Evolutionary conservation across 202 grass and related monocot genomes (phyloP).

Genomic region (Eragrostis tef): DNA sequence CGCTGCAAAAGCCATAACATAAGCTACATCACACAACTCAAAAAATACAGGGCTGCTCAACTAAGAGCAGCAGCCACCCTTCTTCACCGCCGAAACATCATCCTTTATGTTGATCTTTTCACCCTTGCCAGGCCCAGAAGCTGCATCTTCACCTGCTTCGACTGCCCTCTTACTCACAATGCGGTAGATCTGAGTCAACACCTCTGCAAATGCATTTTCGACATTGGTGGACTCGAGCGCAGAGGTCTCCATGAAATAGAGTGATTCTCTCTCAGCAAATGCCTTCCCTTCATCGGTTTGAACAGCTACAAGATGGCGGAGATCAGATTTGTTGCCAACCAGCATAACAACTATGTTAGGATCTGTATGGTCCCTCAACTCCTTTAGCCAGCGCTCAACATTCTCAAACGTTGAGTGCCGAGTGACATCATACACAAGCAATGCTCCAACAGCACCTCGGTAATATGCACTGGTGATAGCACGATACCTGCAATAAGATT

Average conservation of each 20-base stretch:
- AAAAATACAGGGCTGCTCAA: slow-evolving; percentile 48
- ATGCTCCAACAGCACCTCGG: slow-evolving; percentile 80
- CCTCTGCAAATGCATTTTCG: slow-evolving; percentile 79
- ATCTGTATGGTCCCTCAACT: slow-evolving; percentile 91
- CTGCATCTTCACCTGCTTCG: slow-evolving; percentile 64
- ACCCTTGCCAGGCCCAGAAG: slow-evolving; percentile 67
- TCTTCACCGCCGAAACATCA: slow-evolving; percentile 77
- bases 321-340: slow-evolving; percentile 75
- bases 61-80: slow-evolving; percentile 76
- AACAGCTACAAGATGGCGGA: slow-evolving; percentile 77
- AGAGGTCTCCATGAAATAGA: slow-evolving; percentile 98
- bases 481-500: slow-evolving; percentile 65
- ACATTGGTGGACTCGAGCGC: slow-evolving; percentile 87
- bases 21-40: slow-evolving; percentile 51
- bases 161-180: slow-evolving; percentile 86
- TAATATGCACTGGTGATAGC: slow-evolving; percentile 97
- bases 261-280: slow-evolving; percentile 76
- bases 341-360: slow-evolving; percentile 96
- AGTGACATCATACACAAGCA: slow-evolving; percentile 91
- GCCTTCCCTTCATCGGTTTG: slow-evolving; percentile 72
- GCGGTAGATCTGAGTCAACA: slow-evolving; percentile 81
- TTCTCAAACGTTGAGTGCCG: slow-evolving; percentile 82
- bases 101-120: slow-evolving; percentile 92
- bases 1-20: slow-evolving; percentile 41
- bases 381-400: slow-evolving; percentile 81